Evolutionary conservation across 2,329 filamentous ascomycete genomes (phyloP), one percentile per base, ranked within the genome.

Genomic region (Pseudopithomyces maydicus): DNA sequence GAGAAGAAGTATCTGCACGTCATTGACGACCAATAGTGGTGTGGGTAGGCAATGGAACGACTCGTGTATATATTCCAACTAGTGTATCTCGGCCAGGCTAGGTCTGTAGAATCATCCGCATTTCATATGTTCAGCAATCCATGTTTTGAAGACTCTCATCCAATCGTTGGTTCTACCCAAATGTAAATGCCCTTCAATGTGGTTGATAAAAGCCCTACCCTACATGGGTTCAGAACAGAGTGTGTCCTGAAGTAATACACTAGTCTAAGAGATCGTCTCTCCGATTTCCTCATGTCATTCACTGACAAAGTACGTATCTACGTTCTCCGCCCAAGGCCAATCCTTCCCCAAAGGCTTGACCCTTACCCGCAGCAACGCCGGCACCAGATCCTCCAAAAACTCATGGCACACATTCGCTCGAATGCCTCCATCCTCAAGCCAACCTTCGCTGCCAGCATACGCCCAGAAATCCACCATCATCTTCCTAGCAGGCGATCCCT

Each of bases 1-100:
- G 93, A 98, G 80, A 95, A 89, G 85, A 95, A 97, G 84, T 99
- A 96, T 77, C 81, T 98, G 77, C 95, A 99, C 77, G 93, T 99
- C 57, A 65, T 77, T 49, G 74, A 77, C 41, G 72, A 76, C 61
- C 74, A 77, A 62, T 77, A 74, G 66, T 57, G 20, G 47, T 22
- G n/a, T 22, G 2, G 44, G 15, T 45, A 43, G 47, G 35, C 23
- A 50, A 47, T 10, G 29, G 52, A 58, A 57, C 62, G 56, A 55
- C 58, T 58, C 58, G 56, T 71, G 68, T 71, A 70, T 64, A 70
- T 71, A 71, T 63, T 55, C 54, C 41, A 55, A 61, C 61, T 56
- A 59, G 52, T 64, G 41, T 60, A 56, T 55, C 48, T 56, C 57
- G 56, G 52, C 54, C 61, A 61, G 57, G 50, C 11, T 54, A 57